Conservation (phyloP, 2,329 filamentous ascomycete species). For the Diaporthe longicolla region DNA sequence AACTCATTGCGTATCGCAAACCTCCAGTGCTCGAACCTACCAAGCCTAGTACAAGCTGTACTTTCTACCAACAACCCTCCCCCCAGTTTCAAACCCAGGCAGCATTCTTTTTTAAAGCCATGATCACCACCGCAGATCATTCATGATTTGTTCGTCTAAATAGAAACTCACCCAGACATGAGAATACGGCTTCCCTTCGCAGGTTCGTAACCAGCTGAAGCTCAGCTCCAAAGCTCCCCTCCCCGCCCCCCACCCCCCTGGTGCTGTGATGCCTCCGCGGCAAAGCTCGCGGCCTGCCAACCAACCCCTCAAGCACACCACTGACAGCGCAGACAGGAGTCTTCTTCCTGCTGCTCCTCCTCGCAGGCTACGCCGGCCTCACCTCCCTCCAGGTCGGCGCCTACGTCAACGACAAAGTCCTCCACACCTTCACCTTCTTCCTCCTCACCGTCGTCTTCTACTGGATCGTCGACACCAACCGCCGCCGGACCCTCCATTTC, state of each 20-base stretch:
- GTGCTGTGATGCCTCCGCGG: background rate
- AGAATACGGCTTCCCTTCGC: slow-evolving; percentile 91
- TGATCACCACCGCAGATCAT: slow-evolving; percentile 22
- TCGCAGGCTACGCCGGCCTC: slow-evolving; percentile 85
- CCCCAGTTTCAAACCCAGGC: background rate
- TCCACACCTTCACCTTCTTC: slow-evolving; percentile 93
- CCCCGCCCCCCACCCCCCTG: background rate
- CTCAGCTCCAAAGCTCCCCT: slow-evolving; percentile 15
- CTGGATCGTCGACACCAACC: slow-evolving; percentile 94
- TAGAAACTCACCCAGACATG: slow-evolving; percentile 64
- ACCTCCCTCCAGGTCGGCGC: slow-evolving; percentile 70
- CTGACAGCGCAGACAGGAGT: slow-evolving; percentile 63
- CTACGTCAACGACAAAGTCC: slow-evolving; percentile 87
- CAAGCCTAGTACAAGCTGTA: background rate
- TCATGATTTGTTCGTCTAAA: slow-evolving; percentile 12
- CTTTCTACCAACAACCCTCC: background rate
- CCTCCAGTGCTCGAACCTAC: background rate
- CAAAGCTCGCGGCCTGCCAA: background rate
- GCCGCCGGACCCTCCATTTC: slow-evolving; percentile 86
- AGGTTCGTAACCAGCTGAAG: slow-evolving; percentile 68
- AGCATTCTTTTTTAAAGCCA: background rate
- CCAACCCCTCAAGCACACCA: slow-evolving; percentile 9
- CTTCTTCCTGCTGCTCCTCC: slow-evolving; percentile 78
- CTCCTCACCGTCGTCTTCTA: slow-evolving; percentile 90
- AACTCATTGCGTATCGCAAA: slow-evolving; percentile 33